Conservation (phyloP, 139 green algal species). For the Yamagishiella unicocca region DNA sequence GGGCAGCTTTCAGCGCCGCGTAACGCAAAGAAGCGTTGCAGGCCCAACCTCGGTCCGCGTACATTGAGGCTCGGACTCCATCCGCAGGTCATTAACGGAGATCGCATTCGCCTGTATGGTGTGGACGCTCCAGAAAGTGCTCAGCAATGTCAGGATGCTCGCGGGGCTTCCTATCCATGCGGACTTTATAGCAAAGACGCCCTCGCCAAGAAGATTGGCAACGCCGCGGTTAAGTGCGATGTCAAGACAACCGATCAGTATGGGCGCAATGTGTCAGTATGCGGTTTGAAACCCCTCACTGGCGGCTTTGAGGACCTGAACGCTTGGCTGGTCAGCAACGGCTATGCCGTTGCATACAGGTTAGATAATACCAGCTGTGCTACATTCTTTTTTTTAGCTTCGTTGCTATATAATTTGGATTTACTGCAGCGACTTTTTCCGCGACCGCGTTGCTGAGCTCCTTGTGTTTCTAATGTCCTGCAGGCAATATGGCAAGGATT, state of each 20-base stretch:
- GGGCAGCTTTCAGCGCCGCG: too few relatives aligned
- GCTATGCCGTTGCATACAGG: conserved; percentile 85
- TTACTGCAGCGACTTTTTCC: neutral
- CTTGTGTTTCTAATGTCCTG: neutral
- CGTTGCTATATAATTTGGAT: neutral
- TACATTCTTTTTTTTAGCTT: neutral
- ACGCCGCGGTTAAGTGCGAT: conserved; percentile 65
- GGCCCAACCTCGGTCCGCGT: too few relatives aligned
- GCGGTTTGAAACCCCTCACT: conserved; percentile 45
- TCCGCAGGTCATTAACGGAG: too few relatives aligned
- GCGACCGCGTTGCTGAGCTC: neutral
- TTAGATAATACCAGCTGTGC: conserved; percentile 9
- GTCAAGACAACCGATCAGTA: conserved; percentile 83
- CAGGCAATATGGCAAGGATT: conserved; percentile 84
- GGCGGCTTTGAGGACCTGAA: conserved; percentile 70
- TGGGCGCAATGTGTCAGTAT: conserved; percentile 75
- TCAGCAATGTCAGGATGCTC: conserved; percentile 73
- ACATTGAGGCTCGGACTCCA: too few relatives aligned
- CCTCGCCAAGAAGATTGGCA: conserved; percentile 68
- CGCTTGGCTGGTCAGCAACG: conserved; percentile 80
- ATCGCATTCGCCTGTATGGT: conserved; percentile 75
- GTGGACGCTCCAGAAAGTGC: conserved; percentile 86
- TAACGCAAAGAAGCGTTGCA: too few relatives aligned
- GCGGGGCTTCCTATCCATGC: conserved; percentile 57
- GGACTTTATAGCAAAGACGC: conserved; percentile 60